Conservation (phyloP, 2,329 filamentous ascomycete genomes). For the Knoxdaviesia capensis region DNA sequence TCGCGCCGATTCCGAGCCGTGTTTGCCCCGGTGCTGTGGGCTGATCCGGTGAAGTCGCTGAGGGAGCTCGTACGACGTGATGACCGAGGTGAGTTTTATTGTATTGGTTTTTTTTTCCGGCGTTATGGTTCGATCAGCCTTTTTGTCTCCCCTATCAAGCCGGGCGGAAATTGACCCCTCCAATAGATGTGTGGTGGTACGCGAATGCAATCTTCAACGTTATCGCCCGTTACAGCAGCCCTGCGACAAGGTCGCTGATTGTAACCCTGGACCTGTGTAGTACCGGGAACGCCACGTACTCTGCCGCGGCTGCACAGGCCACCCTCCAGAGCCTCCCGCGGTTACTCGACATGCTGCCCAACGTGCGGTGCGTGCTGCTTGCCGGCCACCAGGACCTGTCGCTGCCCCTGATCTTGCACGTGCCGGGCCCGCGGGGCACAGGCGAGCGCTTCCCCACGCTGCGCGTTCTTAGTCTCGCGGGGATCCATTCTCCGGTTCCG, state of each 20-base stretch:
- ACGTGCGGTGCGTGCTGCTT: constrained; percentile 23
- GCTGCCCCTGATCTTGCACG: constrained; percentile 1
- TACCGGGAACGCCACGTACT: constrained; percentile 18
- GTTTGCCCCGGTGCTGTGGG: constrained; percentile 33
- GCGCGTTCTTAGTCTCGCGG: constrained; percentile 19
- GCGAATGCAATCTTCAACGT: constrained; percentile 13
- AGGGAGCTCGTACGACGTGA: constrained; percentile 22
- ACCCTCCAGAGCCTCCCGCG: constrained; percentile 19
- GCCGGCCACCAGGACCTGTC: constrained; percentile 21
- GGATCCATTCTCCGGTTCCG: constrained; percentile 19
- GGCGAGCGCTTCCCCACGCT: constrained; percentile 11
- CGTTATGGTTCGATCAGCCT: not conserved
- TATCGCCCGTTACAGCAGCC: constrained; percentile 12
- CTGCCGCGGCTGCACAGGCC: constrained; percentile 17
- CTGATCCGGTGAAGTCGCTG: constrained; percentile 21
- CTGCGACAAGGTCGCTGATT: constrained; percentile 21
- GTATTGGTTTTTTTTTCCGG: not conserved
- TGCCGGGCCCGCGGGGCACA: not conserved
- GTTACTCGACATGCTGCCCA: constrained; percentile 20
- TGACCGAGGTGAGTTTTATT: constrained; percentile 8
- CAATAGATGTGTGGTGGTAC: constrained; percentile 2
- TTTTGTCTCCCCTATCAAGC: not conserved
- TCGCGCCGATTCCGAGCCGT: constrained; percentile 22
- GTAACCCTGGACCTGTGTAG: constrained; percentile 25
- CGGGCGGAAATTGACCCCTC: not conserved